Base-by-base conservation (phyloP, 257 asterid species). In the Haberlea rhodopensis region DNA sequence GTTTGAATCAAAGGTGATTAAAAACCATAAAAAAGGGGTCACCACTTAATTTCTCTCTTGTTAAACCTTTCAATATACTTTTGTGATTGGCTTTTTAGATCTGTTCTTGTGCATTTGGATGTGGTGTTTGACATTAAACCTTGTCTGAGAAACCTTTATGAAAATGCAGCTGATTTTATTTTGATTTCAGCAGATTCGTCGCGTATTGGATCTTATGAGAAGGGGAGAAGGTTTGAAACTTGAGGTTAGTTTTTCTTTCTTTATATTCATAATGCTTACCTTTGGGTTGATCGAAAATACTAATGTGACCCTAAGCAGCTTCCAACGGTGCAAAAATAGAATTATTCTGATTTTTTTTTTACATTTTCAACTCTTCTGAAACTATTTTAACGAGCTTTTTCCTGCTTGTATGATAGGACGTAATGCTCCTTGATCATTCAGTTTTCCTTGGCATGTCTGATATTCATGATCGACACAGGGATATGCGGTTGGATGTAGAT, bases 401-500 rank as follows among this genome's bases (percentile, higher is more conserved):
- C 65, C 67, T 59, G 27, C 20, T 67, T 58, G 15, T 62, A 31
- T 60, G 27, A 26, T 66, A 85, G 88, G 86, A 85, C 62, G 73
- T 78, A 51, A 82, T 80, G 91, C 59, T 82, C 45, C 88, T 85
- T 8, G 88, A 82, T 57, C 86, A 76, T 49, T 78, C 91, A 0
- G 81, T 82, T 60, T 27, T 85, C 19, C 68, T 82, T 62, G 91
- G 88, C 25, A 82, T 82, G 84, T 77, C 80, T 18, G 88, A 80
- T 60, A 61, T 76, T 24, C 82, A 80, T 24, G 91, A 85, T 21
- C 81, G 86, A 8, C 91, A 85, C 52, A 78, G 88, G 69, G 91
- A 82, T 49, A 85, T 85, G 91, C 84, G 88, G 18, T 65, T 85
- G 71, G 91, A 85, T 68, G 88, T 85, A 15, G 91, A 85, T 72